Evolutionary conservation across 345 rosid genomes (phyloP), one percentile per base, ranked within the genome.

Genomic region (Viola odorata): DNA sequence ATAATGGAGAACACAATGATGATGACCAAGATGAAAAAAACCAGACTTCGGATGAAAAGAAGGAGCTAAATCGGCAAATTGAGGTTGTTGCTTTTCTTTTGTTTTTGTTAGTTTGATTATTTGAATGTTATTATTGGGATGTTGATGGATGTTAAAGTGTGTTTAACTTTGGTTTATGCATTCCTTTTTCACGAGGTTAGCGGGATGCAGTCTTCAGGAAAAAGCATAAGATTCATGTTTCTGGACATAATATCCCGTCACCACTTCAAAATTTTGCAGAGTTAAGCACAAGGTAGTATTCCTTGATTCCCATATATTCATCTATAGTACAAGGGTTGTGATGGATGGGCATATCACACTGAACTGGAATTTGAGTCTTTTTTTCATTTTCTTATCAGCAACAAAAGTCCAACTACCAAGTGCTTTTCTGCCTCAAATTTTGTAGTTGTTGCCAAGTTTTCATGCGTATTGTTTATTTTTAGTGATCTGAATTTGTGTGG

Each of bases 201-300:
- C 70, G 61, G n/a, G 96, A 89, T 77, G 80, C 88, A 16, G 41
- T 87, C 66, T 60, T 80, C 38, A 77, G 96, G 76, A 92, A 92
- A 77, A 79, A 74, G 73, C 71, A 79, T 69, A 80, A 66, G 72
- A 83, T 92, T 76, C 96, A 92, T 74, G 88, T 89, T 40, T 79
- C 89, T n/a, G 91, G 94, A 56, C 77, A 69, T 73, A 81, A 82
- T 50, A 74, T 87, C 44, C 91, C 98, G 47, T 66, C 98, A 4
- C 96, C 96, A 0, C 84, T 92, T 48, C 80, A 74, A 68, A 72
- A 75, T 76, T 89, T 92, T 45, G 69, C 81, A 0, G 94, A 92
- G 64, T 69, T 92, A 57, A 71, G 76, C 55, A 80, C 84, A 1
- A 83, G 95, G 98, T 92, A n/a, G n/a, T n/a, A n/a, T n/a, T n/a